These are phyloP conservation scores for Globisporangium okanoganense DNA, from an alignment of 352 stramenopile species.

Conservation along the genomic window DNA sequence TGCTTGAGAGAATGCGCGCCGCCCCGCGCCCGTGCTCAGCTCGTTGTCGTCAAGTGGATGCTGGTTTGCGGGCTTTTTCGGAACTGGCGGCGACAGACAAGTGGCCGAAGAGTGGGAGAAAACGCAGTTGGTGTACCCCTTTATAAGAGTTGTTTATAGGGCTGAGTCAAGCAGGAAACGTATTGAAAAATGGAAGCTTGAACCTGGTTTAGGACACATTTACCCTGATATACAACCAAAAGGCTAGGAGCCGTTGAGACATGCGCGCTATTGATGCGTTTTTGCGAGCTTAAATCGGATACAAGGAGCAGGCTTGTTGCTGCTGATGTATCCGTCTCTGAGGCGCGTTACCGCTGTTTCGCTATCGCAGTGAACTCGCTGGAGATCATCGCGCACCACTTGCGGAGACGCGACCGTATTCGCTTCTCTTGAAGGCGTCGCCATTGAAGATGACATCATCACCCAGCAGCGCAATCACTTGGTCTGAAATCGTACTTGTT, in stretches of 20 bases:
- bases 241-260: background rate
- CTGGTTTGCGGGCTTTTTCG: constrained; percentile 2
- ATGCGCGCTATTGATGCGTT: background rate
- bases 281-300: background rate
- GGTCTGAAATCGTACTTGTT: no score
- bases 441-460: no score
- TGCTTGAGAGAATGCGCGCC: background rate
- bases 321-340: no score
- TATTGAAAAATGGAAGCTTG: background rate
- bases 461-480: no score
- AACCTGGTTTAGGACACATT: background rate
- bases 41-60: background rate
- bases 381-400: no score
- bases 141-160: background rate
- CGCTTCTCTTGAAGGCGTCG: no score
- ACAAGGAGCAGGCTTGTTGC: background rate
- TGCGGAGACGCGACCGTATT: no score
- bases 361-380: no score
- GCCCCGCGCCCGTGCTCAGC: background rate
- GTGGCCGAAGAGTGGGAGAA: constrained; percentile 7
- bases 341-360: no score
- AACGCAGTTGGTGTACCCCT: background rate
- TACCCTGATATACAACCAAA: background rate
- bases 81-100: constrained; percentile 5
- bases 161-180: background rate